Evolutionary conservation across 805 yeast species (phyloP), one percentile per base, ranked within the genome.

Genomic region (Alloascoidea africana): DNA sequence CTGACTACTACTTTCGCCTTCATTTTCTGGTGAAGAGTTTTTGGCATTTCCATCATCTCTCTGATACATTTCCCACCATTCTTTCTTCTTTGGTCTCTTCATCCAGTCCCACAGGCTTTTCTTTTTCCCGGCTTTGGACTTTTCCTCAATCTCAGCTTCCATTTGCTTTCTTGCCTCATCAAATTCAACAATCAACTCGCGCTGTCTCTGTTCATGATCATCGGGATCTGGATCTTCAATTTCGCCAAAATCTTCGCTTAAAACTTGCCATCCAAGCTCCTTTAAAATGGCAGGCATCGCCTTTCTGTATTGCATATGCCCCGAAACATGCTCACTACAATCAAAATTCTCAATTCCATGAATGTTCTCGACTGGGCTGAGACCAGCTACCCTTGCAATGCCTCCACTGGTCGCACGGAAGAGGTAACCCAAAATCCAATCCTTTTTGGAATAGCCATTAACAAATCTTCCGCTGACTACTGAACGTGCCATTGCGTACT

Each of bases 371-470:
- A 89, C 68, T 3, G 87, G 78, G 0, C 94, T 76, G 18, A 91
- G 63, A 0, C 98, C 98, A 3, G 89, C 86, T 34, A 91, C 91
- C n/a, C 84, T 70, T 49, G 81, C 78, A 34, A 91, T 63, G 0
- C 97, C 97, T 41, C 97, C 96, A 41, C 91, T 75, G 0, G 97
- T 86, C 1, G 97, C 98, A 46, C 98, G 68, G 60, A 89, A 91
- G 18, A 91, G 59, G 56, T 91, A 91, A 0, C 97, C 97, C 39
- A 91, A 64, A 45, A 91, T 80, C 98, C 98, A 91, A 60, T 91
- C 98, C 48, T 81, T 85, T 44, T 75, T 71, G 2, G 96, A 83
- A 54, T 73, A 91, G 0, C 96, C 97, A 56, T 85, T 91, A 18
- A 91, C 73, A 51, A 84, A 87, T 36, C 76, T 65, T 0, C 97